phyloP scores from a whole-genome alignment of 176 grass and related monocot genomes.

The Chloris gayana region DNA sequence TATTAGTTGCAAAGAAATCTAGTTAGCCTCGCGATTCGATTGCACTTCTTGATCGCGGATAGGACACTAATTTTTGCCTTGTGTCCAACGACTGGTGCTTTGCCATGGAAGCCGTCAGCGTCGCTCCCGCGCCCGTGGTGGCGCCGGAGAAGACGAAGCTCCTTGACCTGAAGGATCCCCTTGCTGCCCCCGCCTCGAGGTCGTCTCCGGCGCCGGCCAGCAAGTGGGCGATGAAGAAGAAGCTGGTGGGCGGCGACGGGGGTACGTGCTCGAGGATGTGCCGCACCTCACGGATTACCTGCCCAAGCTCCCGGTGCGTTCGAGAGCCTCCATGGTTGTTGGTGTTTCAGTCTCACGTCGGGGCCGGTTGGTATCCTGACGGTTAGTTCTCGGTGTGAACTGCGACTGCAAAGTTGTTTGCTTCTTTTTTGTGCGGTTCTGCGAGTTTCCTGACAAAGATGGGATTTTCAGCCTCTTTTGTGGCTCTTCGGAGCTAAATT shows the following conservation, averaged over 20 bases:
- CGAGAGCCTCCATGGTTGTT: conserved; percentile 9
- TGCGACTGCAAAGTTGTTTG: background rate
- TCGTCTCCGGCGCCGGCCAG: conserved; percentile 25
- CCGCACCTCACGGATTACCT: conserved; percentile 90
- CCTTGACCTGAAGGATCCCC: conserved; percentile 49
- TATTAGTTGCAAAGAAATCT: conserved; percentile 2
- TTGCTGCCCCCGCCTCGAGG: conserved; percentile 18
- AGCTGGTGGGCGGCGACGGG: conserved; percentile 73
- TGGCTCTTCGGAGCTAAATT: background rate
- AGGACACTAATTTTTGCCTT: background rate
- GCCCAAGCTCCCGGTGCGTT: conserved; percentile 77
- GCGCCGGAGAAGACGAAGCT: conserved; percentile 44
- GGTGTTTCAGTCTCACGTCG: conserved; percentile 21
- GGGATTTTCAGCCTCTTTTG: background rate
- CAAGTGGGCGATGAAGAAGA: conserved; percentile 58
- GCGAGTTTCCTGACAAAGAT: background rate
- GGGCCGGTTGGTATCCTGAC: conserved; percentile 27
- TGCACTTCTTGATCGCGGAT: background rate
- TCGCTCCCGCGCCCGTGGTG: conserved; percentile 34
- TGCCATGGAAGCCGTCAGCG: conserved; percentile 49
- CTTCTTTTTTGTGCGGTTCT: background rate
- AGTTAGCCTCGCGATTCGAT: background rate
- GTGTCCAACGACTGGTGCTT: conserved; percentile 3
- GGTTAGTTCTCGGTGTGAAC: conserved; percentile 24
- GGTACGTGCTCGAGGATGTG: conserved; percentile 94